Evolutionary conservation across 108 stramenopile species (phyloP).

Genomic region (Fragilariopsis cylindrus): DNA sequence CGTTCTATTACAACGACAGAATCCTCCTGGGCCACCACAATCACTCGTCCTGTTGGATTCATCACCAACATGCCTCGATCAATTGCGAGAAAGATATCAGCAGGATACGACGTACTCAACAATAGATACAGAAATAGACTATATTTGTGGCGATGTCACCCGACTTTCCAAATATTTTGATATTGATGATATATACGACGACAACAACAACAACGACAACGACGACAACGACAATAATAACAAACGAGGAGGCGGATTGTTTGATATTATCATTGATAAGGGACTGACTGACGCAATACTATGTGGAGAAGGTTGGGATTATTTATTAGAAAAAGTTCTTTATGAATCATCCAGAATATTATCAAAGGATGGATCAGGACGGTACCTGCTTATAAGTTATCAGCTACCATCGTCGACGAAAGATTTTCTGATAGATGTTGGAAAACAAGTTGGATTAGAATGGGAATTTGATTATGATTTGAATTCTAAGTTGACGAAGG

Average conservation of each 20-base stretch:
- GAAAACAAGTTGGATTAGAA: conserved; percentile 27
- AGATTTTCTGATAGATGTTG: conserved; percentile 33
- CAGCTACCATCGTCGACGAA: conserved; percentile 34
- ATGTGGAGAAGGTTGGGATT: conserved; percentile 71
- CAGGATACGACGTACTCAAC: conserved; percentile 2
- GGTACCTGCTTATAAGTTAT: conserved; percentile 48
- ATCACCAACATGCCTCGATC: conserved; percentile 60
- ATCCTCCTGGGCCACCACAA: conserved; percentile 8
- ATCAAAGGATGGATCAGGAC: conserved; percentile 16
- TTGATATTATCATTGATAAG: conserved; percentile 76
- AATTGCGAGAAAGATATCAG: conserved; percentile 38
- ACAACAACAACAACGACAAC: not conserved
- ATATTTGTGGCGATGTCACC: conserved; percentile 74
- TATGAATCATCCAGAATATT: conserved; percentile 35
- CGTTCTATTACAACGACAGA: conserved; percentile 34
- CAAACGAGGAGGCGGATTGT: conserved; percentile 9
- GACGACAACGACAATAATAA: not conserved
- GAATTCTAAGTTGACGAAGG: not conserved
- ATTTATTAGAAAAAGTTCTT: conserved; percentile 38
- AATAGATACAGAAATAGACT: conserved; percentile 31
- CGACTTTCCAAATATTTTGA: conserved; percentile 29
- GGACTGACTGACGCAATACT: conserved; percentile 79
- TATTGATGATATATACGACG: not conserved
- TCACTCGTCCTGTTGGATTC: conserved; percentile 63
- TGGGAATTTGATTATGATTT: conserved; percentile 39